Evolutionary conservation across 768 basidiomycete species (phyloP).

Genomic region (Lenzites betulinus): DNA sequence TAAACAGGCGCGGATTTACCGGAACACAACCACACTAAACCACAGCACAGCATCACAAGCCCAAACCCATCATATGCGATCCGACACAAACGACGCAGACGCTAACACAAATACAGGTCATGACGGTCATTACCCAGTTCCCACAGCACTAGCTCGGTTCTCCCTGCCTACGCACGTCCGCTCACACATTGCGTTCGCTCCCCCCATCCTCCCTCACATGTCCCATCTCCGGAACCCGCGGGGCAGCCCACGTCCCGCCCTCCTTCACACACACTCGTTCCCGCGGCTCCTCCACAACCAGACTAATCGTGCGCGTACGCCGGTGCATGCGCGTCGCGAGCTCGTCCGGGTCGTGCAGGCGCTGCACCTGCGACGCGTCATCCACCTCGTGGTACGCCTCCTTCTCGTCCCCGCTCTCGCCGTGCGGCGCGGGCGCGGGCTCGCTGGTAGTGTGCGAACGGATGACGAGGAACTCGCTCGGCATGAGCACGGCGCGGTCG

Average conservation of each 20-base stretch:
- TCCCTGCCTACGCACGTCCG: background rate
- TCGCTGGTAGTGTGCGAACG: background rate
- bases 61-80: background rate
- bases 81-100: background rate
- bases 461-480: conserved; percentile 15
- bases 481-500: conserved; percentile 46
- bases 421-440: background rate
- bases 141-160: background rate
- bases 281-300: conserved; percentile 17
- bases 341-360: conserved; percentile 8
- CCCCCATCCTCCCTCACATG: background rate
- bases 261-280: conserved; percentile 4
- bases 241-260: background rate
- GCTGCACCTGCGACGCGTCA: background rate
- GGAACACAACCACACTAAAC: too few species aligned
- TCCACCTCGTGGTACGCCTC: background rate
- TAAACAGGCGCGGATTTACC: too few species aligned
- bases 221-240: conserved; percentile 4
- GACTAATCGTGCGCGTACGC: conserved; percentile 18
- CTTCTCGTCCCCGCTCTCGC: background rate
- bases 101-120: conserved; percentile 6
- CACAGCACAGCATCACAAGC: too few species aligned
- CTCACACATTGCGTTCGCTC: conserved; percentile 13
- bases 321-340: conserved; percentile 11
- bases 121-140: background rate